These are phyloP conservation scores for Bipolaris sorokiniana DNA, from an alignment of 2,329 filamentous ascomycete species.

Conservation along the genomic window DNA sequence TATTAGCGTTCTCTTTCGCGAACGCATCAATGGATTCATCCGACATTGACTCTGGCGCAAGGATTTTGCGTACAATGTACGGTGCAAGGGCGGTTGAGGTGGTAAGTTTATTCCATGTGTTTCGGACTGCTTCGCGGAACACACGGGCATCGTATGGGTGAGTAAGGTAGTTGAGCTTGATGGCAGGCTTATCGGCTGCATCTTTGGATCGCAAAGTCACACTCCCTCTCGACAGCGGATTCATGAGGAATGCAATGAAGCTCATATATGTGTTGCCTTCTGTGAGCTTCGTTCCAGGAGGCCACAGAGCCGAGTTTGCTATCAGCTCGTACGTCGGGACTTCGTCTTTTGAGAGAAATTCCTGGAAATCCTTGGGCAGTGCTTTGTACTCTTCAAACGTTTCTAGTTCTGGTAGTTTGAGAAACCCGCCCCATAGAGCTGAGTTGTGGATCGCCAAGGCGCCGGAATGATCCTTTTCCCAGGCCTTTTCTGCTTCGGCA, in stretches of 20 bases:
- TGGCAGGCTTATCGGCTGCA: constrained; percentile 57
- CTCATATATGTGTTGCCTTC: constrained; percentile 47
- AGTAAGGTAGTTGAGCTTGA: constrained; percentile 61
- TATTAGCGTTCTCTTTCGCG: constrained; percentile 34
- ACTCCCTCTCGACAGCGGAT: constrained; percentile 58
- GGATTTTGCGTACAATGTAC: constrained; percentile 55
- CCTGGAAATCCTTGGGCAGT: constrained; percentile 54
- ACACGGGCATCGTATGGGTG: constrained; percentile 60
- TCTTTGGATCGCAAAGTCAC: constrained; percentile 61
- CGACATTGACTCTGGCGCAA: constrained; percentile 52
- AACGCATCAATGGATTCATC: constrained; percentile 59
- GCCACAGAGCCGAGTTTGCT: constrained; percentile 35
- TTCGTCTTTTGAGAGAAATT: constrained; percentile 56
- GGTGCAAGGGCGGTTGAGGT: constrained; percentile 59
- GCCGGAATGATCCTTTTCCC: constrained; percentile 48
- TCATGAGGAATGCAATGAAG: constrained; percentile 55
- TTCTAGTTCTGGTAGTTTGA: constrained; percentile 54
- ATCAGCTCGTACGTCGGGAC: constrained; percentile 65
- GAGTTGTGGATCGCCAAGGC: constrained; percentile 51
- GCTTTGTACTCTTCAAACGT: constrained; percentile 52
- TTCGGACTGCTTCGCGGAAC: constrained; percentile 43
- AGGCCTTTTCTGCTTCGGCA: constrained; percentile 55
- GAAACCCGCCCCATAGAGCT: constrained; percentile 60
- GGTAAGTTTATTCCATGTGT: constrained; percentile 50
- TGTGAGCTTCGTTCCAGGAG: constrained; percentile 31